phyloP scores from a whole-genome alignment of 139 green algal genomes.

The Chlamydomonas sp. region DNA sequence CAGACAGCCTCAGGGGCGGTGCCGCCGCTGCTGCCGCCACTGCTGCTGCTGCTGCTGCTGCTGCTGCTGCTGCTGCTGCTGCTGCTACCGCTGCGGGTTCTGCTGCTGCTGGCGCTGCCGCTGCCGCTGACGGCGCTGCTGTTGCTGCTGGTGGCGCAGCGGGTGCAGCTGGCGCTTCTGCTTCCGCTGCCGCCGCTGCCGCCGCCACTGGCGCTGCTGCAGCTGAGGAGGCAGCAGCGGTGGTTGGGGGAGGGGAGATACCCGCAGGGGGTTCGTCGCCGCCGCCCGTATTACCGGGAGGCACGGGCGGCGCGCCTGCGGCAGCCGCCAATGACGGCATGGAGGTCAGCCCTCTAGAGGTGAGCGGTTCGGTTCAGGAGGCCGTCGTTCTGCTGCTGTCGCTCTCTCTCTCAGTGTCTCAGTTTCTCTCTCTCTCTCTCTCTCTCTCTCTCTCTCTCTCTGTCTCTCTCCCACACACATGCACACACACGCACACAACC shows the following conservation, averaged over 20 bases:
- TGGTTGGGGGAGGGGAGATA: not conserved
- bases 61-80: conserved; percentile 1
- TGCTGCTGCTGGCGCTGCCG: not conserved
- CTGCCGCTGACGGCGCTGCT: not conserved
- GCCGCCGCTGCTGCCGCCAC: not conserved
- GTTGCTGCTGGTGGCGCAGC: not conserved
- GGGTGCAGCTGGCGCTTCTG: not conserved
- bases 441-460: too few relatives aligned
- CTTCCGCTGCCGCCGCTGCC: not conserved
- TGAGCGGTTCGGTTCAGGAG: too few relatives aligned
- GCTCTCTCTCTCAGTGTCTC: too few relatives aligned
- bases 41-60: not conserved
- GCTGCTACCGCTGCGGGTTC: not conserved
- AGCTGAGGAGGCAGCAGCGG: not conserved
- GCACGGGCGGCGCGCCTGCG: too few relatives aligned
- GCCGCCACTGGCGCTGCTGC: not conserved
- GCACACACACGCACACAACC: too few relatives aligned
- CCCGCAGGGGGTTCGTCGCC: not conserved
- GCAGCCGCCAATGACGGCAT: too few relatives aligned
- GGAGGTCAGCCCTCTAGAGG: too few relatives aligned
- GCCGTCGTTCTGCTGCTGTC: too few relatives aligned
- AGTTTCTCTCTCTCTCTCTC: too few relatives aligned
- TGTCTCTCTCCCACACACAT: too few relatives aligned
- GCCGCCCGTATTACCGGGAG: too few relatives aligned
- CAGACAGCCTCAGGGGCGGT: conserved; percentile 11